A percentile compares a stretch with the other conserved stretches of the same genome.
Conservation (phyloP, 306 rosid species). For the Prunus kanzakura region DNA sequence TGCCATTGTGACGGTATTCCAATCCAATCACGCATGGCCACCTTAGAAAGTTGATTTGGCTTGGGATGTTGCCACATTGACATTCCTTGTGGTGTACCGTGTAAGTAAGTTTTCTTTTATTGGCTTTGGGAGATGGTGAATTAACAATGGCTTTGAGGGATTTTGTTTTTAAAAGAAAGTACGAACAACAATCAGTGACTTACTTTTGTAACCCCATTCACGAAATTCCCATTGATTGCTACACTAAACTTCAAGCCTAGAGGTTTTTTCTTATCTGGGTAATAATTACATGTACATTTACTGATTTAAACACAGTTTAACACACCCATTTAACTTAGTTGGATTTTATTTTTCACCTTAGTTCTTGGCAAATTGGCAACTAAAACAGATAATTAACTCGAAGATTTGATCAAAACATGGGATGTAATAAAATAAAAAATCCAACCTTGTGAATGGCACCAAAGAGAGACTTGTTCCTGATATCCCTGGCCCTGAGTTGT, state of each 20-base stretch:
- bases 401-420: background rate
- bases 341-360: background rate
- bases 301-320: background rate
- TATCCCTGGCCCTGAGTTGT: conserved; percentile 48
- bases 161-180: background rate
- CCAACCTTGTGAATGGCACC: conserved; percentile 68
- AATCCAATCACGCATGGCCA: too few relatives aligned
- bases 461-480: conserved; percentile 59
- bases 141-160: background rate
- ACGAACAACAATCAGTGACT: background rate
- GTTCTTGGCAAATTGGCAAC: background rate
- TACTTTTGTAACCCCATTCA: background rate
- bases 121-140: background rate
- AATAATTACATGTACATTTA: too few relatives aligned
- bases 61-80: too few relatives aligned
- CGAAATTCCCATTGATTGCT: background rate
- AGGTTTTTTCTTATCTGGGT: background rate
- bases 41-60: too few relatives aligned
- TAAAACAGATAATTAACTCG: background rate
- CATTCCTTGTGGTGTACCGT: too few relatives aligned
- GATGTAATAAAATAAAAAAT: background rate
- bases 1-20: too few relatives aligned
- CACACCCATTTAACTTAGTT: background rate
- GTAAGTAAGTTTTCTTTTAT: too few relatives aligned
- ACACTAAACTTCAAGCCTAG: background rate